These are phyloP conservation scores for Alternaria gaisen DNA, from an alignment of 2,329 filamentous ascomycete genomes.

Conservation along the genomic window DNA sequence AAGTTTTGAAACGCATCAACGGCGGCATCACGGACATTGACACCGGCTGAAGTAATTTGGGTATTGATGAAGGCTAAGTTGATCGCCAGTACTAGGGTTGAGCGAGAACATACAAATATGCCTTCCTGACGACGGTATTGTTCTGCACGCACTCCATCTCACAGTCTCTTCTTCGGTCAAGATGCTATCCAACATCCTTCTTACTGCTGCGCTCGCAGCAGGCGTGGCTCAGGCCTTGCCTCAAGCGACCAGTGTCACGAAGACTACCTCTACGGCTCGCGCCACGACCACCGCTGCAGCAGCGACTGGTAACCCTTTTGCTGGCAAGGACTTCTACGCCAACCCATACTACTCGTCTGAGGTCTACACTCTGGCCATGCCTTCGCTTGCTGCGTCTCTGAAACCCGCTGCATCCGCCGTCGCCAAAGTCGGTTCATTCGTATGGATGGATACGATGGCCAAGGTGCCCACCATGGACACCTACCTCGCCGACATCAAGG, in stretches of 20 bases:
- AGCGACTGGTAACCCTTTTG: slow-evolving; percentile 59
- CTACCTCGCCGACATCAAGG: slow-evolving; percentile 59
- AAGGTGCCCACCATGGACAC: slow-evolving; percentile 61
- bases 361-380: slow-evolving; percentile 65
- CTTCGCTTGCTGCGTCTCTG: slow-evolving; percentile 65
- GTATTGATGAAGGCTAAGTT: slow-evolving; percentile 28
- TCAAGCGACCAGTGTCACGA: slow-evolving; percentile 23
- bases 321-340: slow-evolving; percentile 60
- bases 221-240: slow-evolving; percentile 34
- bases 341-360: slow-evolving; percentile 65
- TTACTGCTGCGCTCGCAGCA: slow-evolving; percentile 32
- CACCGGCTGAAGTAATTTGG: slow-evolving; percentile 28
- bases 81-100: slow-evolving; percentile 8
- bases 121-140: background rate
- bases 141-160: slow-evolving; percentile 12
- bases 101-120: slow-evolving; percentile 26
- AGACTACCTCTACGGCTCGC: slow-evolving; percentile 22
- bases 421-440: slow-evolving; percentile 61
- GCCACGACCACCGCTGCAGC: slow-evolving; percentile 23
- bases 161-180: slow-evolving; percentile 6
- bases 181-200: slow-evolving; percentile 32
- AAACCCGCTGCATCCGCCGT: slow-evolving; percentile 60
- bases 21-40: slow-evolving; percentile 25
- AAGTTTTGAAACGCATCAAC: slow-evolving; percentile 8
- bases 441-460: slow-evolving; percentile 62